Conservation (phyloP, 192 early-diverging fungal genomes). For the Anaeromyces robustus region DNA sequence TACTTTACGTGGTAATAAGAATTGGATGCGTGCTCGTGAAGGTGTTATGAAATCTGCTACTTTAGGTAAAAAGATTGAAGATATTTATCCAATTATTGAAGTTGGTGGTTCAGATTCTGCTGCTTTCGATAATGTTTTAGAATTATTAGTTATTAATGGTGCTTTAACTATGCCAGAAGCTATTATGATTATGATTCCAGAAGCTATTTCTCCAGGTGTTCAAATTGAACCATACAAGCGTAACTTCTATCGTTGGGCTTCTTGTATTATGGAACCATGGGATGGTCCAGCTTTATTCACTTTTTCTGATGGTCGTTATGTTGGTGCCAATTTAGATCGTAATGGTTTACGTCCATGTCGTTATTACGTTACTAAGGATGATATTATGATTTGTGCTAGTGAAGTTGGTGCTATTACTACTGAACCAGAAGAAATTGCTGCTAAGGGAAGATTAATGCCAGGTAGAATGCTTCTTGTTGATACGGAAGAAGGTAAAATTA, state of each 20-base stretch:
- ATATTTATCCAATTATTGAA: conserved; percentile 86
- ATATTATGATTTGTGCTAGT: conserved; percentile 93
- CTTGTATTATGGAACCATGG: conserved; percentile 95
- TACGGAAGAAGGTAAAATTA: conserved; percentile 71
- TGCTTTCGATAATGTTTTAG: conserved; percentile 91
- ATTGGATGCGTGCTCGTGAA: conserved; percentile 98
- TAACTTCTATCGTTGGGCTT: conserved; percentile 95
- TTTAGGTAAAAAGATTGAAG: conserved; percentile 61
- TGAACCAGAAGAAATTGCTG: conserved; percentile 57
- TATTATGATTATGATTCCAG: conserved; percentile 98
- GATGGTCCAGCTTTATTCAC: conserved; percentile 97
- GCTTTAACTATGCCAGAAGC: conserved; percentile 82
- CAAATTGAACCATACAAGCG: conserved; percentile 69
- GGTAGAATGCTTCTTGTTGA: conserved; percentile 97
- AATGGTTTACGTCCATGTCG: conserved; percentile 97
- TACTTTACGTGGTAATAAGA: conserved; percentile 96
- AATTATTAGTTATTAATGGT: conserved; percentile 83
- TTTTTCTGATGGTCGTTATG: conserved; percentile 91
- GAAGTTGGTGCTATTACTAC: conserved; percentile 86
- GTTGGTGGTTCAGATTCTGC: conserved; percentile 92
- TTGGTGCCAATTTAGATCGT: conserved; percentile 95
- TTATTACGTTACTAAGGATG: conserved; percentile 81
- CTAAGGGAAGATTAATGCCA: conserved; percentile 83
- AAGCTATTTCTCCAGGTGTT: conserved; percentile 54
- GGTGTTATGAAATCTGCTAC: conserved; percentile 75